Evolutionary conservation across 176 grass and related monocot genomes (phyloP), one percentile per base, ranked within the genome.

Genomic region (Phoenix dactylifera): DNA sequence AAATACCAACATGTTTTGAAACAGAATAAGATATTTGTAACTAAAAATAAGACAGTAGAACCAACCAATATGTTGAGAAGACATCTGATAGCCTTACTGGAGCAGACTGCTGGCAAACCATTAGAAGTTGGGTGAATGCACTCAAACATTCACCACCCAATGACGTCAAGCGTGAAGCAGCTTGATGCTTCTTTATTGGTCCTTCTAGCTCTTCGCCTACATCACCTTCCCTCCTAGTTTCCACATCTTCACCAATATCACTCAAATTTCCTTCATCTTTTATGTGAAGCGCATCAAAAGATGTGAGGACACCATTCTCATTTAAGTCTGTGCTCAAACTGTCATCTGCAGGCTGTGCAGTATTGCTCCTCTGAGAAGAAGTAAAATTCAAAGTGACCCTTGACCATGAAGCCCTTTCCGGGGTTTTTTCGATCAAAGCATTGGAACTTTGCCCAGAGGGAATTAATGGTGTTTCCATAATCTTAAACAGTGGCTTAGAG

Each of bases 31-130:
- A 44, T 44, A 44, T 44, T 16, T 59, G 18, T 18, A 56, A 55
- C 30, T 50, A 57, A 55, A 3, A 62, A 70, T 54, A 64, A 58
- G 59, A 32, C 61, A 64, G 32, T 54, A 72, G 76, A 51, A 78
- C 85, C 24, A 74, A 96, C 92, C 92, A 82, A 66, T 90, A 90
- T 75, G 64, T 22, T 60, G 77, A 82, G 67, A 90, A 76, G 55
- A 82, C 86, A 75, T 96, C 87, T 26, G 55, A 71, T 18, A 96
- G 60, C 24, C 75, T 82, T 65, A 82, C 35, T 28, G 87, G 80
- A 58, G 44, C 61, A 72, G 83, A 77, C 64, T 96, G 92, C 50
- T 23, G 71, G 75, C 92, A 96, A 80, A 79, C 69, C 59, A 80
- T 80, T 22, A 96, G 71, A 64, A 96, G 83, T 74, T 85, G 87